These are phyloP conservation scores for Suillus tomentosus DNA, from an alignment of 768 basidiomycete genomes.

Conservation along the genomic window DNA sequence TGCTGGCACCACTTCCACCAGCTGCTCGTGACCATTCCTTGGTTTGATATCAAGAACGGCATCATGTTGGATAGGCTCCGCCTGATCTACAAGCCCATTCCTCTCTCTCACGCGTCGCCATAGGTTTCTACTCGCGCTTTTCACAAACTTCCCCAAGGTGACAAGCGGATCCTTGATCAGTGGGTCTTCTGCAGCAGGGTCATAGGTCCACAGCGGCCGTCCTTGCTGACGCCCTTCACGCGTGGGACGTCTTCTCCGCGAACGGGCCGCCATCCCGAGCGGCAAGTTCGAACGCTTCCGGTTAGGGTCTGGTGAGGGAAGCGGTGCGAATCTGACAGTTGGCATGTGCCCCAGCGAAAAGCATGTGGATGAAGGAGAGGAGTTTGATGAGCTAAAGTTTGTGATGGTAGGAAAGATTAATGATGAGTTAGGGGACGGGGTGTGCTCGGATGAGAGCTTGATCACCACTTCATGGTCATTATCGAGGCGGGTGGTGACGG, in stretches of 20 bases:
- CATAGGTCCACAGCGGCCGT: constrained; percentile 23
- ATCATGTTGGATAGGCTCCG: constrained; percentile 15
- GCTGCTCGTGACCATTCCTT: constrained; percentile 30
- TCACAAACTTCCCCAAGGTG: constrained; percentile 52
- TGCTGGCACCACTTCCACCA: neutral
- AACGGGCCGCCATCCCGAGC: constrained; percentile 53
- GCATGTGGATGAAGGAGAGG: constrained; percentile 18
- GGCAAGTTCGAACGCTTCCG: constrained; percentile 51
- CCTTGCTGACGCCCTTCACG: constrained; percentile 22
- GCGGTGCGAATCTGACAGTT: constrained; percentile 59
- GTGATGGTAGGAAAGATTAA: constrained; percentile 17
- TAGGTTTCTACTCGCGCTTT: constrained; percentile 38
- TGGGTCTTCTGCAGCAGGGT: constrained; percentile 31
- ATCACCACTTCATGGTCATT: constrained; percentile 21
- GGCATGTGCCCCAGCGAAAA: constrained; percentile 20
- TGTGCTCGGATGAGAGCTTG: constrained; percentile 17
- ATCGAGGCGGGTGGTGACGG: constrained; percentile 12
- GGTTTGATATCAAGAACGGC: constrained; percentile 26
- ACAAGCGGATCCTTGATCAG: constrained; percentile 49
- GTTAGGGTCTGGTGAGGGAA: constrained; percentile 53
- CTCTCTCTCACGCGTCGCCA: constrained; percentile 54
- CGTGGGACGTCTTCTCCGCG: constrained; percentile 27
- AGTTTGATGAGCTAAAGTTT: constrained; percentile 14
- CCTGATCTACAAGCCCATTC: constrained; percentile 19
- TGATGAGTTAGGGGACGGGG: constrained; percentile 20